Conservation (phyloP, 371 early-diverging fungal species). For the Massospora cicadina region DNA sequence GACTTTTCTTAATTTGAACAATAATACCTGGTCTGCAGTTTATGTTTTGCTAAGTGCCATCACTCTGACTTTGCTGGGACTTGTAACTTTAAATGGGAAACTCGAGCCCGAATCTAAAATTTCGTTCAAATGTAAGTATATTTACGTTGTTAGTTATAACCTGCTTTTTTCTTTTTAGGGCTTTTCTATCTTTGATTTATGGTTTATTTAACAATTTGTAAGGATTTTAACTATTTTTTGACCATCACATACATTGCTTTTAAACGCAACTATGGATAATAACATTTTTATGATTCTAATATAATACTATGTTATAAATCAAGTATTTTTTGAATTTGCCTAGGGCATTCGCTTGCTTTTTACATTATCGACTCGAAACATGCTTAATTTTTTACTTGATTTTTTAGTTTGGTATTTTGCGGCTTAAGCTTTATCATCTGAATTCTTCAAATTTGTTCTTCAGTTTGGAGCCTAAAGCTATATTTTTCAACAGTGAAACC, state of each 20-base stretch:
- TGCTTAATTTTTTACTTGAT: slow-evolving; percentile 32
- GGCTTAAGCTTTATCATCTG: too few species aligned
- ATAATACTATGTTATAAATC: slow-evolving; percentile 46
- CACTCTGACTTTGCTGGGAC: not conserved
- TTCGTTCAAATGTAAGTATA: not conserved
- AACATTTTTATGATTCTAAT: too few species aligned
- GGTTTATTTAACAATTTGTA: not conserved
- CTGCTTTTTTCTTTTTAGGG: not conserved
- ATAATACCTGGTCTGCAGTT: not conserved
- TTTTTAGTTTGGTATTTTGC: not conserved
- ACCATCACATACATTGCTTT: too few species aligned
- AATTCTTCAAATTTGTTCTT: not conserved
- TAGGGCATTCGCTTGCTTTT: slow-evolving; percentile 47
- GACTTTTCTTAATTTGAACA: not conserved
- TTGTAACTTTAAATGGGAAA: not conserved
- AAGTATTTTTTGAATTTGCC: slow-evolving; percentile 41
- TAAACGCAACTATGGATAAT: too few species aligned
- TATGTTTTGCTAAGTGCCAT: not conserved
- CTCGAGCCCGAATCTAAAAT: not conserved
- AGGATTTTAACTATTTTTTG: not conserved
- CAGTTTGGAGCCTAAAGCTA: not conserved
- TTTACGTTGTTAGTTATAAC: not conserved
- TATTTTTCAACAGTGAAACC: slow-evolving; percentile 18
- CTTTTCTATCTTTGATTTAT: not conserved
- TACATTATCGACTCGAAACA: slow-evolving; percentile 25